A percentile compares a stretch with the other conserved stretches of the same genome.
Evolutionary conservation across 176 grass and related monocot species (phyloP).

Genomic region (Raddia guianensis): DNA sequence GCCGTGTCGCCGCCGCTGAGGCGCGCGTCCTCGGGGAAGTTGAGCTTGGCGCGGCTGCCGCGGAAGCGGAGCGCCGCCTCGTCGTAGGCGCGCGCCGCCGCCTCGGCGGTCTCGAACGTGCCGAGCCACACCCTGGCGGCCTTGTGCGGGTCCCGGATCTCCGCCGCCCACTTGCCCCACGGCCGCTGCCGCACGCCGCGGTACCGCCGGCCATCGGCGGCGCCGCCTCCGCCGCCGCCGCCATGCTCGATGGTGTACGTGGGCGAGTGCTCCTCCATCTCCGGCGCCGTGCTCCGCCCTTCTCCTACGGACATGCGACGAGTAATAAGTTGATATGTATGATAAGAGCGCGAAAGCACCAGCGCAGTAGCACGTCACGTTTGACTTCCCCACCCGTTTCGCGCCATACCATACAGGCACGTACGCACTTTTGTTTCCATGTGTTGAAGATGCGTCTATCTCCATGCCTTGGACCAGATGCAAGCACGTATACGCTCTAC

Average conservation of each 20-base stretch:
- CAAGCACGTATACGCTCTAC: neutral
- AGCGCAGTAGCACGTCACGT: neutral
- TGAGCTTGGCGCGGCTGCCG: slow-evolving; percentile 92
- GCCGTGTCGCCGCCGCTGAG: slow-evolving; percentile 25
- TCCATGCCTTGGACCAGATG: neutral
- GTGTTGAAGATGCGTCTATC: slow-evolving; percentile 5
- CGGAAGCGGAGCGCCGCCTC: slow-evolving; percentile 88
- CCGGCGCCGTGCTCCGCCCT: neutral
- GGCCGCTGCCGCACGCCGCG: slow-evolving; percentile 93
- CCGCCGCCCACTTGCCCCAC: slow-evolving; percentile 99
- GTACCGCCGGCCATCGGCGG: slow-evolving; percentile 46
- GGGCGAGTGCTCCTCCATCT: slow-evolving; percentile 57
- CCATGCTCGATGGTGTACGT: slow-evolving; percentile 18
- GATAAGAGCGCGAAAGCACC: neutral
- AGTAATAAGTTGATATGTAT: neutral
- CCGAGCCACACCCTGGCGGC: slow-evolving; percentile 91
- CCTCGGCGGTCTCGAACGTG: slow-evolving; percentile 95
- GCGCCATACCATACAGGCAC: neutral
- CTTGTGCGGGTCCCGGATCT: slow-evolving; percentile 96
- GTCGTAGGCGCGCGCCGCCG: slow-evolving; percentile 91
- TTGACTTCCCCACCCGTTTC: slow-evolving; percentile 26
- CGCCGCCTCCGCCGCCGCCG: neutral
- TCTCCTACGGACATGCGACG: neutral
- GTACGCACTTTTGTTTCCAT: neutral
- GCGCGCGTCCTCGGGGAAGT: slow-evolving; percentile 93